These are phyloP conservation scores for Coemansia sp. DNA, from an alignment of 192 early-diverging fungal species.

Conservation along the genomic window DNA sequence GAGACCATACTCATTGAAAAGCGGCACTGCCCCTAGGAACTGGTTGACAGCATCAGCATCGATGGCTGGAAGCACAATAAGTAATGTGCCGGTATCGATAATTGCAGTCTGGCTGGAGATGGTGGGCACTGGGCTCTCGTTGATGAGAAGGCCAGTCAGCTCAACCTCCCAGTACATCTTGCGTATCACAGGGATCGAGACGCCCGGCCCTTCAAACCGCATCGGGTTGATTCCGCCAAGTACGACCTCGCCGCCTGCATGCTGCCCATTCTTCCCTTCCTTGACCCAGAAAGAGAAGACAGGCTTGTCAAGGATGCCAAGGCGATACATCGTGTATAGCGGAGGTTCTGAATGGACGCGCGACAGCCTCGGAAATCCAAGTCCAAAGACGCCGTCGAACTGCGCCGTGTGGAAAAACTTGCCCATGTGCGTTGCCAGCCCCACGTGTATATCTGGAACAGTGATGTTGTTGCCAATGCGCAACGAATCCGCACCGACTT, in stretches of 20 bases:
- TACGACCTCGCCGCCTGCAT: slow-evolving; percentile 50
- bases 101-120: slow-evolving; percentile 51
- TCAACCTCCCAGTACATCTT: slow-evolving; percentile 59
- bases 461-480: slow-evolving; percentile 45
- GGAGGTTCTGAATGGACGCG: slow-evolving; percentile 49
- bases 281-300: slow-evolving; percentile 49
- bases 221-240: slow-evolving; percentile 38
- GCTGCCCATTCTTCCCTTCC: slow-evolving; percentile 38
- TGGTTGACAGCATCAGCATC: slow-evolving; percentile 49
- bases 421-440: slow-evolving; percentile 52
- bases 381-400: slow-evolving; percentile 62
- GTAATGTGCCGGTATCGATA: slow-evolving; percentile 62
- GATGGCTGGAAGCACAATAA: slow-evolving; percentile 48
- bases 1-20: slow-evolving; percentile 37
- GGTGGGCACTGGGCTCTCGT: slow-evolving; percentile 24
- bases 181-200: slow-evolving; percentile 54
- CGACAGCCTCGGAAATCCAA: slow-evolving; percentile 55
- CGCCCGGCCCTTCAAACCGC: slow-evolving; percentile 45
- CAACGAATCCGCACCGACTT: slow-evolving; percentile 53
- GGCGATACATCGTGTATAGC: slow-evolving; percentile 37
- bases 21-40: slow-evolving; percentile 43
- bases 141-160: slow-evolving; percentile 46
- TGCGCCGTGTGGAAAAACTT: slow-evolving; percentile 50
- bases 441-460: slow-evolving; percentile 49
- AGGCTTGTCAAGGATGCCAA: slow-evolving; percentile 39